These are phyloP conservation scores for Capniomyces stellatus DNA, from an alignment of 371 early-diverging fungal genomes.

Conservation along the genomic window DNA sequence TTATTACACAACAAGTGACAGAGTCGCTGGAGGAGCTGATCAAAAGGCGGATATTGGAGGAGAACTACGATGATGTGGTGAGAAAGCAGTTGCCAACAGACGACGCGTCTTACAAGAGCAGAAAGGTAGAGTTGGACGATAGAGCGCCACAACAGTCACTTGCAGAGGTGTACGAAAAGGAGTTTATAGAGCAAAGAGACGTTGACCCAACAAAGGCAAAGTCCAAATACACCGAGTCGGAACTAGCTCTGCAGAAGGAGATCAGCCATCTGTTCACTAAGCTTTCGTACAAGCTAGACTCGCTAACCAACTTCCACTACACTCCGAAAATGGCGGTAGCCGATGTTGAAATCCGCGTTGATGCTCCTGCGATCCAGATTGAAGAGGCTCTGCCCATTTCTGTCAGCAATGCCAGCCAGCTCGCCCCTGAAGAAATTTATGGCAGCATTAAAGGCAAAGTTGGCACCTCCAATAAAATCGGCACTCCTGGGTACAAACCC, in stretches of 20 bases:
- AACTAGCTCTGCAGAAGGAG: conserved; percentile 46
- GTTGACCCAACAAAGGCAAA: conserved; percentile 30
- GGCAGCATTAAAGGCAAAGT: conserved; percentile 39
- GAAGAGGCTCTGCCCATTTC: conserved; percentile 86
- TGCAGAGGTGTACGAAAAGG: conserved; percentile 81
- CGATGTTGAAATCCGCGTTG: conserved; percentile 58
- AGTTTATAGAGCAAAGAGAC: conserved; percentile 47
- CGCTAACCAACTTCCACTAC: conserved; percentile 82
- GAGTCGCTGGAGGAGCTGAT: conserved; percentile 79
- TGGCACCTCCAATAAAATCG: conserved; percentile 1
- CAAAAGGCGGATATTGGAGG: conserved; percentile 68
- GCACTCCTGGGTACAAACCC: background rate
- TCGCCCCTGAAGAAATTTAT: conserved; percentile 84
- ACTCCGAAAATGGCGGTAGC: conserved; percentile 40
- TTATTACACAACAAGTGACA: conserved; percentile 82
- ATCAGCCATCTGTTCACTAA: conserved; percentile 52
- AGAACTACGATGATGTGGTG: conserved; percentile 80
- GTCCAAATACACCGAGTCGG: background rate
- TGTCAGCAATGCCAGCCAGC: conserved; percentile 59
- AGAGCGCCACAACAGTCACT: conserved; percentile 68
- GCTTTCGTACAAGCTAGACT: conserved; percentile 66
- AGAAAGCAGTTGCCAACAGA: conserved; percentile 44
- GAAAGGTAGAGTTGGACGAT: conserved; percentile 61
- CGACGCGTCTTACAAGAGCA: conserved; percentile 35
- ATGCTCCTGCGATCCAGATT: conserved; percentile 77